A percentile compares a stretch with the other conserved stretches of the same genome.
phyloP scores from a whole-genome alignment of 2,329 filamentous ascomycete genomes.

The Colletotrichum sp. region DNA sequence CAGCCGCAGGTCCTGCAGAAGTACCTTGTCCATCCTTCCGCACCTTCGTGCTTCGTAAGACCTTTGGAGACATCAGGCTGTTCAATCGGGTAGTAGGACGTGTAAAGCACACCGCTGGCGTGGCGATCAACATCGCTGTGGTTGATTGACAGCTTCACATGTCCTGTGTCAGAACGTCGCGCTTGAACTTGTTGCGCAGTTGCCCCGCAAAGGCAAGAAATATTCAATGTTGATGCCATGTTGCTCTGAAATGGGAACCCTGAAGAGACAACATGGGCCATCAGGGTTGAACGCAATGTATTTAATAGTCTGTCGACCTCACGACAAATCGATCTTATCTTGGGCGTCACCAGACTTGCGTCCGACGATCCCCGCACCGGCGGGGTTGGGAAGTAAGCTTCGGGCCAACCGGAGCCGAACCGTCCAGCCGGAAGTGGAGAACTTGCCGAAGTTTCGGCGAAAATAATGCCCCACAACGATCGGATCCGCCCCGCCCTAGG shows the following conservation, averaged over 20 bases:
- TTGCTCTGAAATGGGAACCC: background rate
- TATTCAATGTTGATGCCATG: background rate
- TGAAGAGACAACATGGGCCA: background rate
- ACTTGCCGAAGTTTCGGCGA: background rate
- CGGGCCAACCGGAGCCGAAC: background rate
- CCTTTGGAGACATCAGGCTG: background rate
- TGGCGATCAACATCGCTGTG: constrained; percentile 36
- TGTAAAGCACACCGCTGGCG: constrained; percentile 39
- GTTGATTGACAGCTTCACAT: constrained; percentile 26
- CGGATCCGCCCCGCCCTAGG: background rate
- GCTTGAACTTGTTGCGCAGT: constrained; percentile 23
- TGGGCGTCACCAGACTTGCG: background rate
- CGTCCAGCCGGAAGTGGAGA: background rate
- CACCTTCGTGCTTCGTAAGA: constrained; percentile 14
- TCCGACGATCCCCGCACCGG: background rate
- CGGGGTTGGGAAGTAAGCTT: background rate
- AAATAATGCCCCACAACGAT: background rate
- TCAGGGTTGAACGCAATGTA: background rate
- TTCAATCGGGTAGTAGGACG: constrained; percentile 38
- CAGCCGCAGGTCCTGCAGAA: constrained; percentile 48
- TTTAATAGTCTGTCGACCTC: background rate
- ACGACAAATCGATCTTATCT: background rate
- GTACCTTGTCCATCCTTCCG: constrained; percentile 27
- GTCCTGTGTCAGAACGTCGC: background rate
- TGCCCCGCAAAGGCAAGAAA: constrained; percentile 32